Base-by-base conservation (phyloP, 148 eudicot genomes). In the Amaranthus hypochondriacus region DNA sequence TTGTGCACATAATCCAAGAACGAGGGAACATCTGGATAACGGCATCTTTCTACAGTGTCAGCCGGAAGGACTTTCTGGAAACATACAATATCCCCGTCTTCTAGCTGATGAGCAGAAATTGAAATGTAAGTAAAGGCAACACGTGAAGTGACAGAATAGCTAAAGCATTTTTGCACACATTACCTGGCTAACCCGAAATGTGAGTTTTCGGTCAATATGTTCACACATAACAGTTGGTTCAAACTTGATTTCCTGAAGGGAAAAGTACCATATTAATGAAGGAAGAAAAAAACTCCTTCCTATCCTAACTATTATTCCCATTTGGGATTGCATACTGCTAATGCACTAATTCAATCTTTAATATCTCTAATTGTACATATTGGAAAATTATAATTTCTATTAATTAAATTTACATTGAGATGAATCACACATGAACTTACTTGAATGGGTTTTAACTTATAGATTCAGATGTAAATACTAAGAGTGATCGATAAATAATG, bases 181-280 rank as follows among this genome's bases (percentile, higher is more conserved):
- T 66, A 90, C 96, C 96, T 90, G 96, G 72, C 89, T 86, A 68
- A 63, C 58, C 54, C 87, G 80, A 72, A 90, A 90, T 48, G 84
- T 75, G 48, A 79, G 51, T 70, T 81, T 88, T 66, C 75, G 84
- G 75, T 90, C 96, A 80, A 90, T 81, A 62, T 63, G 87, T 75
- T 90, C 96, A 62, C 96, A 90, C 91, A 88, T 86, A 66, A 90
- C 90, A 74, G 73, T 81, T 39, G 96, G 92, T 70, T 90, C 92
- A 78, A 88, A 90, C 77, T 90, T 90, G 14, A 90, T 86, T 81
- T 90, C 96, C 96, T 90, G 85, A 46, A 77, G 59, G 71, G 49
- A 72, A 4, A 13, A 71, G 10, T 7, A 48, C 18, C 58, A 50
- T 53, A 77, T 52, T 54, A 53, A 0, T 8, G 50, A 43, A 56